Evolutionary conservation across 495 filamentous ascomycete genomes (phyloP).

Genomic region (Cairneyella variabilis): DNA sequence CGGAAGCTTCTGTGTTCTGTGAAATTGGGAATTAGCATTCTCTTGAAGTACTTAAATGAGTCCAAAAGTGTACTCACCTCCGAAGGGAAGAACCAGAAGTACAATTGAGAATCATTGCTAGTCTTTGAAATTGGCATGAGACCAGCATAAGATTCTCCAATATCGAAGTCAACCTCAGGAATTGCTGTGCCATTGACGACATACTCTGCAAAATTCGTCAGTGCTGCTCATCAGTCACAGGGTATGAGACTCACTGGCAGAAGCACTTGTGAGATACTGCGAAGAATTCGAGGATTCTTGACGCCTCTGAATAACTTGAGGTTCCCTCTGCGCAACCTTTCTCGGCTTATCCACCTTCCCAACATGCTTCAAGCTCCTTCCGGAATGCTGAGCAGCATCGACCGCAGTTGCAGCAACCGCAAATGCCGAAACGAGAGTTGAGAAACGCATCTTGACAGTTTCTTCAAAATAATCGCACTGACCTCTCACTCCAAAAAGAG

Average conservation of each 20-base stretch:
- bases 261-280: constrained; percentile 17
- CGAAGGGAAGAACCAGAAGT: constrained; percentile 76
- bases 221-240: neutral
- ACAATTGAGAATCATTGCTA: constrained; percentile 53
- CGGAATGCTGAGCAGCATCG: constrained; percentile 14
- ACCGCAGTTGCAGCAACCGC: constrained; percentile 7
- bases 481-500: too few relatives aligned
- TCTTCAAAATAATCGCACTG: too few relatives aligned
- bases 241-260: constrained; percentile 10
- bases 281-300: too few relatives aligned
- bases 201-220: constrained; percentile 41
- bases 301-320: too few relatives aligned
- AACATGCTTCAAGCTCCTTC: constrained; percentile 20
- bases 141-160: constrained; percentile 74
- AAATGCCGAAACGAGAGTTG: constrained; percentile 11
- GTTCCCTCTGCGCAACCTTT: too few relatives aligned
- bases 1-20: constrained; percentile 35
- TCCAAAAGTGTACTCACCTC: constrained; percentile 8
- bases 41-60: too few relatives aligned
- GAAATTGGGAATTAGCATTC: too few relatives aligned
- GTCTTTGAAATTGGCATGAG: constrained; percentile 56
- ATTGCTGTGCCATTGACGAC: constrained; percentile 62
- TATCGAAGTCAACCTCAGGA: constrained; percentile 70
- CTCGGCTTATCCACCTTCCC: constrained; percentile 13
- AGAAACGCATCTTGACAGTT: constrained; percentile 15